Evolutionary conservation across 2,329 filamentous ascomycete genomes (phyloP).

Genomic region (Calycina herbarum): DNA sequence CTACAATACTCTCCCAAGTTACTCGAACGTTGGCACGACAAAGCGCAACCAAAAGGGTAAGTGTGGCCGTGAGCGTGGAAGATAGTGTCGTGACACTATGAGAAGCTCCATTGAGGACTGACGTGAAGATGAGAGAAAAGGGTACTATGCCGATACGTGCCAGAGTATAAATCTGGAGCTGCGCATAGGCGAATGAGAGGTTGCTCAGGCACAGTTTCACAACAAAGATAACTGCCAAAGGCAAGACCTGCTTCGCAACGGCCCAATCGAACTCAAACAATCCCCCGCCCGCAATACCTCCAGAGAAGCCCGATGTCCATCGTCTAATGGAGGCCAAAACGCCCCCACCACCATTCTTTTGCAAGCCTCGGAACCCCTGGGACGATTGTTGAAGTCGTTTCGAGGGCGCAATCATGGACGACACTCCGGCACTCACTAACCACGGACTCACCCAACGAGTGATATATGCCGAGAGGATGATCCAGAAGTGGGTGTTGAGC

Average conservation of each 20-base stretch:
- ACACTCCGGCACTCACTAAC: constrained; percentile 40
- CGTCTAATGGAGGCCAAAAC: constrained; percentile 30
- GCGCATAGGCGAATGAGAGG: constrained; percentile 53
- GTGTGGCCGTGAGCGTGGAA: constrained; percentile 49
- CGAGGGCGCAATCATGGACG: constrained; percentile 45
- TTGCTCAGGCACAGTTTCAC: constrained; percentile 53
- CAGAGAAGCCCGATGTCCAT: constrained; percentile 38
- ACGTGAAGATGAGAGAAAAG: constrained; percentile 49
- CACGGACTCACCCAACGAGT: constrained; percentile 46
- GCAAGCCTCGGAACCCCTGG: constrained; percentile 33
- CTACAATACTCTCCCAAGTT: constrained; percentile 52
- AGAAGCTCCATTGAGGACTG: constrained; percentile 46
- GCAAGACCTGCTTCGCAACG: constrained; percentile 48
- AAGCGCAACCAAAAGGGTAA: constrained; percentile 51
- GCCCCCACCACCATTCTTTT: constrained; percentile 34
- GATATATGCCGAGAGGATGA: constrained; percentile 48
- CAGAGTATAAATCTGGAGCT: constrained; percentile 52
- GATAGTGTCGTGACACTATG: constrained; percentile 50
- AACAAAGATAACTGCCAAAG: constrained; percentile 50
- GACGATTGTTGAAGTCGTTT: constrained; percentile 41
- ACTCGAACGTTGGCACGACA: constrained; percentile 47
- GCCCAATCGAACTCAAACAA: constrained; percentile 52
- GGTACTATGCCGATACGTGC: constrained; percentile 53
- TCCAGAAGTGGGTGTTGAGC: constrained; percentile 48
- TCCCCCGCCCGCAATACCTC: constrained; percentile 53